These are phyloP conservation scores for Artomyces pyxidatus DNA, from an alignment of 768 basidiomycete species.

Conservation along the genomic window DNA sequence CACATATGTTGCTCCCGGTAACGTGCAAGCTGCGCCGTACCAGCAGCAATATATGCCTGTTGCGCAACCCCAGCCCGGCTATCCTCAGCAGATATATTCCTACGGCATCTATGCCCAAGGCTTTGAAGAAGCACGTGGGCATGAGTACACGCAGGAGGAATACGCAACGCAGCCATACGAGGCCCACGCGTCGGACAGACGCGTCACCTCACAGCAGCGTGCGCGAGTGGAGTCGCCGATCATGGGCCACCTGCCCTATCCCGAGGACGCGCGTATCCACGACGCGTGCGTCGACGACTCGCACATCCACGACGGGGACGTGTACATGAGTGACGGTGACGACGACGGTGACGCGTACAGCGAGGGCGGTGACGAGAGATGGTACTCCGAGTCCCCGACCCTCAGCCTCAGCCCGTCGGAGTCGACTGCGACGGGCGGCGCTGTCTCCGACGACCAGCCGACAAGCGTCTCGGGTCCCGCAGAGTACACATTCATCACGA, in stretches of 20 bases:
- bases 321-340: too few relatives aligned
- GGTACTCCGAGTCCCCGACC: background rate
- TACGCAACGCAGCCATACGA: too few relatives aligned
- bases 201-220: background rate
- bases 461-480: background rate
- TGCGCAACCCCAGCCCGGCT: background rate
- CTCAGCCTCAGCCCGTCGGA: background rate
- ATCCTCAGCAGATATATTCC: background rate
- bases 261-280: conserved; percentile 3
- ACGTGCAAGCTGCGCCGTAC: too few relatives aligned
- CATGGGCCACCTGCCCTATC: conserved; percentile 14
- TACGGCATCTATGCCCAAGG: background rate
- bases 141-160: background rate
- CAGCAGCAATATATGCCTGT: too few relatives aligned
- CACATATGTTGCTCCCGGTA: too few relatives aligned
- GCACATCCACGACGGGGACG: too few relatives aligned
- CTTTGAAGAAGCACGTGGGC: background rate
- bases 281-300: too few relatives aligned
- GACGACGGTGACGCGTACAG: too few relatives aligned
- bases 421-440: background rate
- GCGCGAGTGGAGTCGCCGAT: conserved; percentile 6
- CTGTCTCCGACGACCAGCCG: background rate
- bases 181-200: too few relatives aligned
- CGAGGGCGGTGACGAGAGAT: background rate
- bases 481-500: background rate